Conservation (phyloP, 352 stramenopile genomes). For the Pythium monospermum region DNA sequence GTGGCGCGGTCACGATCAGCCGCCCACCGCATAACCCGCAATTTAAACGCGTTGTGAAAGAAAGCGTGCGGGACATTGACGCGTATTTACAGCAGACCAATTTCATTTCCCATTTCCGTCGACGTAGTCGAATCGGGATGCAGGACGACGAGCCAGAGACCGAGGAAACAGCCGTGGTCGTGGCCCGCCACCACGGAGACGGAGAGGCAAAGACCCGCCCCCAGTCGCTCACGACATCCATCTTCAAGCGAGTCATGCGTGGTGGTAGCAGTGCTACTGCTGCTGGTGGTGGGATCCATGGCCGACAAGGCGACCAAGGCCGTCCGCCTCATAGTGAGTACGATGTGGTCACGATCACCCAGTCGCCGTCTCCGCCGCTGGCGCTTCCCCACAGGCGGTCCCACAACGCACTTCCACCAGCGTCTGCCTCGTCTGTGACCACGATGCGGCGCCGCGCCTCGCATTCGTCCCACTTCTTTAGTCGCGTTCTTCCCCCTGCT, state of each 20-base stretch:
- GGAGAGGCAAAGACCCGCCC: background rate
- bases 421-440: background rate
- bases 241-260: constrained; percentile 13
- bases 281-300: no score
- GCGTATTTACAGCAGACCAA: constrained; percentile 25
- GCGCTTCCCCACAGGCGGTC: no score
- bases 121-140: no score
- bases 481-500: background rate
- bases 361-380: no score
- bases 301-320: no score
- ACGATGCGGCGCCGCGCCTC: constrained; percentile 9
- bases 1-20: constrained; percentile 58
- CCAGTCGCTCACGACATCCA: constrained; percentile 13
- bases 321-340: no score
- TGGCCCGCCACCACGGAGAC: background rate
- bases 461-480: constrained; percentile 13
- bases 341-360: no score
- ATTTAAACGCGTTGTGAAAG: constrained; percentile 50
- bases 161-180: background rate
- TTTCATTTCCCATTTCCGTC: no score
- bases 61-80: constrained; percentile 45
- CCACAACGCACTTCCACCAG: no score
- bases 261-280: background rate
- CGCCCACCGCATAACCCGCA: constrained; percentile 63
- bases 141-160: no score